Evolutionary conservation across 1,284 basidiomycete species (phyloP), one percentile per base, ranked within the genome.

Genomic region (Rhodotorula sp.): DNA sequence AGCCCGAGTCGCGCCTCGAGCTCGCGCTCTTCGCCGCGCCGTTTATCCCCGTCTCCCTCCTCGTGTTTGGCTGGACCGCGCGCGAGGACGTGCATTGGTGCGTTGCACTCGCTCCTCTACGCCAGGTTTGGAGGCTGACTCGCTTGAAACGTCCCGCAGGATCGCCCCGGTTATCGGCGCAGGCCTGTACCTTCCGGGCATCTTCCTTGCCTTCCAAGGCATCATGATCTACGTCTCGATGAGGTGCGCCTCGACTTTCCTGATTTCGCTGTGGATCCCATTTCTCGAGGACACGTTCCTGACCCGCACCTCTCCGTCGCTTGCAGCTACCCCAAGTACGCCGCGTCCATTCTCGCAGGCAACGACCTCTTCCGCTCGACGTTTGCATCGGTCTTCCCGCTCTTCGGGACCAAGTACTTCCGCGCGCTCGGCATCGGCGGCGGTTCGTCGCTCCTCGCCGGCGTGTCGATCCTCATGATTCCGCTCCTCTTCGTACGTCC

Each of bases 351-450:
- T 41, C 72, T 77, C 48, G 77, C 77, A 0, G 74, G 71, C n/a
- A 77, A 76, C 54, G 76, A 73, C 54, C 65, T 78, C 36, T 71
- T 76, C 50, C 64, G 77, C 3, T 70, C 71, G 1, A 41, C 44
- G 13, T 32, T 74, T 32, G 72, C 69, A 0, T 58, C 63, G 17
- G 60, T 62, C 7, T 77, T 79, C 65, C 78, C 78, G 22, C 73
- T 81, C 4, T 78, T 81, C 39, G 80, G 79, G 5, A 67, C 70
- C n/a, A 66, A 71, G 29, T 72, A 80, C 58, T 81, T 77, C 69
- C 61, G 56, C 12, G 69, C 63, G 0, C 74, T 80, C 29, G 78
- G 78, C 13, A 61, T 81, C 36, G 79, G 79, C 27, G 76, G 75
- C 17, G 80, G 78, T 4, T 77, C 71, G 12, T 73, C 76, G 32